Evolutionary conservation across 441 rosid species (phyloP), one percentile per base, ranked within the genome.

Genomic region (Syzygium malaccense): DNA sequence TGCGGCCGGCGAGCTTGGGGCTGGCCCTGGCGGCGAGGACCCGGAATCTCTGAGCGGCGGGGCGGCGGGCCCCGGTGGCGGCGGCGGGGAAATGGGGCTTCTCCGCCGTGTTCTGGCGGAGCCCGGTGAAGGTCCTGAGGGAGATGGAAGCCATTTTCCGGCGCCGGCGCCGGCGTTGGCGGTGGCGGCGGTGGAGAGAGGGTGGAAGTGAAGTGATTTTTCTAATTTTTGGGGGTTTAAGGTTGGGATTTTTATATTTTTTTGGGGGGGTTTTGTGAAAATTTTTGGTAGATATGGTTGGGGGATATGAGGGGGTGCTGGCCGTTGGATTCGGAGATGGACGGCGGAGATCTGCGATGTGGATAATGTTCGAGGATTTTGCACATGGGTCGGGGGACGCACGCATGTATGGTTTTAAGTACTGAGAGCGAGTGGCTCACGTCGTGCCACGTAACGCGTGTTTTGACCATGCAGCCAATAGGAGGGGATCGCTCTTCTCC

Each of bases 61-160:
- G 80, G 53, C 48, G 32, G 45, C 64, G n/a, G 55, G 53, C 1
- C 26, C 88, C 84, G 33, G 91, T 28, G 14, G 90, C 89, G 1
- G 87, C 30, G 89, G 88, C 51, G 88, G 90, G 64, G 91, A 93
- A 87, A 3, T 87, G 92, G 68, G 93, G 90, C 3, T 90, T 92
- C 4, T 92, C 93, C 17, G 91, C 18, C 75, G 93, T 89, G 80
- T 54, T 86, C 55, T 91, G 95, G 86, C 96, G 96, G 91, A 95
- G 97, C 37, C 97, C 98, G 80, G 94, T 93, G 94, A 94, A 95
- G 92, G 96, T 92, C 87, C 94, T 96, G 95, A 96, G 93, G 88
- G 93, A 92, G 58, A 94, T 20, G 25, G 97, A 91, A 86, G 96
- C 90, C 96, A 94, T 64, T 85, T 37, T 14, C 89, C 84, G 51